Conservation (phyloP, 306 rosid genomes). For the Crataegus laevigata region DNA sequence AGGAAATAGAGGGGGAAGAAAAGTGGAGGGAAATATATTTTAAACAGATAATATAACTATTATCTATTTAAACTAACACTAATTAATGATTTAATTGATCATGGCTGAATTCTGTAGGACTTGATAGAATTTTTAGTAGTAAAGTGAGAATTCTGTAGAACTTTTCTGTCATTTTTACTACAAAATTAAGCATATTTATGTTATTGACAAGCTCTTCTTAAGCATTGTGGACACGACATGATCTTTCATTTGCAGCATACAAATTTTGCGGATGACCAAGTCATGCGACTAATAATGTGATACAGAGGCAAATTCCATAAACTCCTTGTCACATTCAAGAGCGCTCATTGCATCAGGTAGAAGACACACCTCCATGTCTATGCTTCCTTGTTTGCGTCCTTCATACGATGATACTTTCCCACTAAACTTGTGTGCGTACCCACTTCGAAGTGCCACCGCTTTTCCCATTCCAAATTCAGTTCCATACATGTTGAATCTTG, state of each 20-base stretch:
- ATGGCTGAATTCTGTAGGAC: background rate
- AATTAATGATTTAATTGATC: background rate
- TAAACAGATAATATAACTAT: too few species aligned
- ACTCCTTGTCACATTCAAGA: constrained; percentile 43
- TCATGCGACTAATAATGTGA: background rate
- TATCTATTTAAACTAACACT: background rate
- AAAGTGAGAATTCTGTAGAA: too few species aligned
- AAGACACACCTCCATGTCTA: constrained; percentile 49
- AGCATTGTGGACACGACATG: background rate
- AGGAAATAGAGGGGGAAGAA: too few species aligned
- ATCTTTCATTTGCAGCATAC: constrained; percentile 10
- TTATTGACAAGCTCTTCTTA: background rate
- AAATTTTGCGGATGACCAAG: background rate
- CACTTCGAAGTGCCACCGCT: constrained; percentile 40
- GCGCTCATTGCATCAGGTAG: constrained; percentile 25
- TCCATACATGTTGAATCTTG: constrained; percentile 51
- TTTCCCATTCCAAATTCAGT: constrained; percentile 74
- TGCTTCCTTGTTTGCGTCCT: constrained; percentile 47
- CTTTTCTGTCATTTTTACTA: too few species aligned
- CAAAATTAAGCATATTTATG: too few species aligned
- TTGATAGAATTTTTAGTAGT: too few species aligned
- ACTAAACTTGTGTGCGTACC: constrained; percentile 40
- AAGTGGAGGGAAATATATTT: too few species aligned
- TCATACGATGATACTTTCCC: constrained; percentile 40
- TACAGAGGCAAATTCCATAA: constrained; percentile 24